Base-by-base conservation (phyloP, 164 flowering plant species). In the Sedum album region DNA sequence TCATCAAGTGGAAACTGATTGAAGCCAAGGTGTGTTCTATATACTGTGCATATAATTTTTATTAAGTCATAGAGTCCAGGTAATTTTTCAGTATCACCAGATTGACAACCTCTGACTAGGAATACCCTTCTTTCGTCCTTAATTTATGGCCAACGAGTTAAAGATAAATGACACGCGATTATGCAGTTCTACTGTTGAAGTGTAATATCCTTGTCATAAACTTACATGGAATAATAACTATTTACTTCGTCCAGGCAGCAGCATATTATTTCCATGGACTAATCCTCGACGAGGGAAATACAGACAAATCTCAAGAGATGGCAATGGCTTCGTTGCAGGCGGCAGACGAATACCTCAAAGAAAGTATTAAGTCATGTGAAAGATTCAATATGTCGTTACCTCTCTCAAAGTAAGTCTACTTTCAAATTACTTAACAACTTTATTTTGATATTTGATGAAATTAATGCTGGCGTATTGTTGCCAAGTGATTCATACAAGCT, bases 211-310 rank as follows among this genome's bases (percentile, higher is more conserved):
- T n/a, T 7, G 2, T 48, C 23, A 48, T 14, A 48, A 10, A 42
- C 17, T 42, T 48, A 18, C 55, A 8, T 42, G 17, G n/a, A 10
- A n/a, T 51, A 23, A 51, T 6, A 51, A 51, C 11, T 51, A 48
- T 48, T 14, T 48, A 1, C 5, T 51, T 23, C 21, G 71, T 74
- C 20, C 78, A 94, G 99, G 96, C 97, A 67, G 94, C 95, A 68
- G 99, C 99, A 65, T 94, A 94, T 72, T 94, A 94, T 80, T 94
- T 87, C 76, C 99, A 94, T 77, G 99, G 99, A 51, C 70, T 91
- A 73, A 94, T 94, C 68, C 91, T 94, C 53, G 97, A 91, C 61
- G 99, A 94, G 73, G 96, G 90, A 25, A 89, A 91, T 72, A 89
- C 98, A 15, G 99, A 91, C 77, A 90, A 87, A 75, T 87, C 85